Conservation (phyloP, 208 protist species). For the Wallacemonas sp. region DNA sequence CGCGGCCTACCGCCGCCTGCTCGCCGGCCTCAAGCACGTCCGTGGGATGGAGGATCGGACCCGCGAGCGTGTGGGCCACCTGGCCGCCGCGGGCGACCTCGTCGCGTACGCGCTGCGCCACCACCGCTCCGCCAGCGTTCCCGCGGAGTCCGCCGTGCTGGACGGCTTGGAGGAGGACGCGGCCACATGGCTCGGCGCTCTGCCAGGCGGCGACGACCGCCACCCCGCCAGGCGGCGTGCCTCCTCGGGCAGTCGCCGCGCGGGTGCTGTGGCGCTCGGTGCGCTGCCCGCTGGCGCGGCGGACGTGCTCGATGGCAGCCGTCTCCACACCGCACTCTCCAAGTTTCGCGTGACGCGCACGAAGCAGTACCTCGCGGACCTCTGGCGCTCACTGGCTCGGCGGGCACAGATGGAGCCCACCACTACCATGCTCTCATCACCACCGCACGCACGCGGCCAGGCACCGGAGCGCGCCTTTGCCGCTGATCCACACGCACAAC, state of each 20-base stretch:
- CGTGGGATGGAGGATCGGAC: constrained; percentile 37
- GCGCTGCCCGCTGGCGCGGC: not conserved
- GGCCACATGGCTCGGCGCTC: constrained; percentile 35
- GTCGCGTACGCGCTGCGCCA: constrained; percentile 47
- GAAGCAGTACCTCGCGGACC: constrained; percentile 28
- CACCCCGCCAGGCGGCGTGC: not conserved
- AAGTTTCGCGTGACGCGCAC: constrained; percentile 38
- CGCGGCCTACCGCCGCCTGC: constrained; percentile 43
- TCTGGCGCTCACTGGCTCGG: constrained; percentile 28
- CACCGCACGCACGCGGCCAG: not conserved
- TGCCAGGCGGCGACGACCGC: not conserved
- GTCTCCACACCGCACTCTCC: constrained; percentile 13
- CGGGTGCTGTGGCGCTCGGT: not conserved
- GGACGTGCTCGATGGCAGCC: not conserved
- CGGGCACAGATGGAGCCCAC: constrained; percentile 24
- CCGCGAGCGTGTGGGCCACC: constrained; percentile 17
- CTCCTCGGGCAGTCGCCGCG: not conserved
- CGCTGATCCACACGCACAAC: constrained; percentile 36
- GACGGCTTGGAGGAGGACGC: constrained; percentile 56
- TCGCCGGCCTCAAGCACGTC: constrained; percentile 50
- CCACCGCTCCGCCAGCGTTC: constrained; percentile 18
- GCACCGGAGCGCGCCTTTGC: constrained; percentile 29
- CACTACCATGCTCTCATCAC: not conserved
- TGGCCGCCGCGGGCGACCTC: constrained; percentile 39
- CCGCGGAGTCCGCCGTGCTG: constrained; percentile 27